phyloP scores from a whole-genome alignment of 257 asterid species.

The Cruciata laevipes region DNA sequence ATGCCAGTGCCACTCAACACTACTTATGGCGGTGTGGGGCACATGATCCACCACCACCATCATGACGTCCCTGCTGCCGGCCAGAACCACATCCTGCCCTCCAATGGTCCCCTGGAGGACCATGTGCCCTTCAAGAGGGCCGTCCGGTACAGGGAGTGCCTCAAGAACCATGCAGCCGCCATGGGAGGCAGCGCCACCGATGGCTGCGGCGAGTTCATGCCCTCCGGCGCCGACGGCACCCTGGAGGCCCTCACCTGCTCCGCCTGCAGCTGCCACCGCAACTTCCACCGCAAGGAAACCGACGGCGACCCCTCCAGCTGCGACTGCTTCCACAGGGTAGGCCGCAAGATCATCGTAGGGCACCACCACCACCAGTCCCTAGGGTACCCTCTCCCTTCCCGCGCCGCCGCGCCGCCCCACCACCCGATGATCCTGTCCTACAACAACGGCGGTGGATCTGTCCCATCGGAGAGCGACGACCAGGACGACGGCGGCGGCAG shows the following conservation, averaged over 20 bases:
- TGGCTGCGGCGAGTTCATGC: slow-evolving; percentile 98
- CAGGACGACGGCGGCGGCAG: slow-evolving; percentile 37
- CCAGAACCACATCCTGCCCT: slow-evolving; percentile 20
- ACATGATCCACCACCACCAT: slow-evolving; percentile 44
- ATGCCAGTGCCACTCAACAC: slow-evolving; percentile 79
- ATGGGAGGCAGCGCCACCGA: slow-evolving; percentile 89
- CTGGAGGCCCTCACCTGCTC: slow-evolving; percentile 79
- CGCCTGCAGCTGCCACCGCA: slow-evolving; percentile 82
- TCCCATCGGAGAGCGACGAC: slow-evolving; percentile 53
- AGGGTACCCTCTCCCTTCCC: slow-evolving; percentile 24
- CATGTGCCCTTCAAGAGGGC: slow-evolving; percentile 42
- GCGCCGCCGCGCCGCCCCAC: slow-evolving; percentile 32
- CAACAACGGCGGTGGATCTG: slow-evolving; percentile 27
- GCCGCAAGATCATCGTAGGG: slow-evolving; percentile 42
- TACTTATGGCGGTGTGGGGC: slow-evolving; percentile 45
- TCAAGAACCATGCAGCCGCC: slow-evolving; percentile 87
- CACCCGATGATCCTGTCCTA: slow-evolving; percentile 67
- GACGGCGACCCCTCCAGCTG: slow-evolving; percentile 47
- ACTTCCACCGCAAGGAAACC: slow-evolving; percentile 74
- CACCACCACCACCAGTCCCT: slow-evolving; percentile 35
- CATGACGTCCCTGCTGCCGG: slow-evolving; percentile 30
- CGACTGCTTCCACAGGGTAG: slow-evolving; percentile 29
- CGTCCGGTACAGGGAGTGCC: slow-evolving; percentile 61
- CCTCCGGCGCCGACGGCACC: slow-evolving; percentile 73
- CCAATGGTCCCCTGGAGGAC: slow-evolving; percentile 31